Conservation (phyloP, 2,329 filamentous ascomycete species). For the Kalmusia sp. region DNA sequence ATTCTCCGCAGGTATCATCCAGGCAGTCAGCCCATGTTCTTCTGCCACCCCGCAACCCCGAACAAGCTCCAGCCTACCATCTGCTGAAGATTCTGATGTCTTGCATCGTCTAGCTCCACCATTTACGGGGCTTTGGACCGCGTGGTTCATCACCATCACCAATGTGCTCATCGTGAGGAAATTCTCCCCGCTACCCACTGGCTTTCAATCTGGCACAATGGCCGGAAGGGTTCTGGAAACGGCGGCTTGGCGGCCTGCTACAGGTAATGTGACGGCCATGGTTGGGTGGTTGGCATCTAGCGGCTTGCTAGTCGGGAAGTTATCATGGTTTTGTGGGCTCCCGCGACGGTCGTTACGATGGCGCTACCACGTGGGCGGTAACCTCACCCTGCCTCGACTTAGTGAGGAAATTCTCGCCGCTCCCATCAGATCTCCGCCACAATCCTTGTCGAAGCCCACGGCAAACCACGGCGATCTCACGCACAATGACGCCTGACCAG, state of each 20-base stretch:
- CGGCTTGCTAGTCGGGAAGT: slow-evolving; percentile 20
- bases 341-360: too few species aligned
- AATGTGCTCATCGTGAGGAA: slow-evolving; percentile 27
- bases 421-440: neutral
- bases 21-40: slow-evolving; percentile 11
- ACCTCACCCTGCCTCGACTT: slow-evolving; percentile 11
- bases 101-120: slow-evolving; percentile 26
- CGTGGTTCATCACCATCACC: slow-evolving; percentile 8
- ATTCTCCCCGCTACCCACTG: slow-evolving; percentile 32
- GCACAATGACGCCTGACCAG: slow-evolving; percentile 11
- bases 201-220: slow-evolving; percentile 13
- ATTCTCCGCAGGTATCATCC: slow-evolving; percentile 11
- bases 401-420: slow-evolving; percentile 40
- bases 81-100: slow-evolving; percentile 19
- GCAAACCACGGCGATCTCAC: slow-evolving; percentile 14
- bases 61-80: slow-evolving; percentile 30
- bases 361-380: slow-evolving; percentile 13
- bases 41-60: slow-evolving; percentile 16
- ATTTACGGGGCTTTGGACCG: neutral
- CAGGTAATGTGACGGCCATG: slow-evolving; percentile 20
- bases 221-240: slow-evolving; percentile 28
- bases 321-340: slow-evolving; percentile 20
- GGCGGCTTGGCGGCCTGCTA: slow-evolving; percentile 15
- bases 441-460: slow-evolving; percentile 7
- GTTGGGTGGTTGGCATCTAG: slow-evolving; percentile 27